Evolutionary conservation across 805 yeast genomes (phyloP).

Genomic region (Starmerella asiatica): DNA sequence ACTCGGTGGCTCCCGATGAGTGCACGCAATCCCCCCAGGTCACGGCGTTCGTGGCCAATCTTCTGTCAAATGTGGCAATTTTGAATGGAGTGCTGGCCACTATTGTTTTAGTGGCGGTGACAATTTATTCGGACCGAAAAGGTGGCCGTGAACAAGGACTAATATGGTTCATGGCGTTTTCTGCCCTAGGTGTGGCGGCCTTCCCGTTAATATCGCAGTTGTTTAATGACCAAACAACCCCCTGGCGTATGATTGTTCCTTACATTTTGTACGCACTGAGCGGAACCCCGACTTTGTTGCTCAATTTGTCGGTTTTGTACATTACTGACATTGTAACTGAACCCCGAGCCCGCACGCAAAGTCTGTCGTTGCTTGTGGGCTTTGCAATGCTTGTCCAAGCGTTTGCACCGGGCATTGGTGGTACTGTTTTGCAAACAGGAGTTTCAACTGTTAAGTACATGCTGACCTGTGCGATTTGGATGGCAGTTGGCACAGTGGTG

Average conservation of each 20-base stretch:
- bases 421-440: conserved; percentile 4
- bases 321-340: conserved; percentile 11
- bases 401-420: conserved; percentile 14
- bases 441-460: conserved; percentile 2
- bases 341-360: conserved; percentile 7
- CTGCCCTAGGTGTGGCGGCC: background rate
- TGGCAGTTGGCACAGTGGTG: conserved; percentile 1
- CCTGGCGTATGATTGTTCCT: conserved; percentile 14
- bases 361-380: conserved; percentile 10
- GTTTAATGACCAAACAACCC: background rate
- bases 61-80: conserved; percentile 9
- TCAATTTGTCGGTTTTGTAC: conserved; percentile 12
- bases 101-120: conserved; percentile 1
- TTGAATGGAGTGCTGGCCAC: conserved; percentile 10
- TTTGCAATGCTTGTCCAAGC: conserved; percentile 12
- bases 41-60: conserved; percentile 4
- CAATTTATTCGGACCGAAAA: conserved; percentile 7
- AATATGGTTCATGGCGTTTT: conserved; percentile 10
- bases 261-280: conserved; percentile 8
- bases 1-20: background rate
- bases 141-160: conserved; percentile 12
- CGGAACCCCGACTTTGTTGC: conserved; percentile 10
- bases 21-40: conserved; percentile 6
- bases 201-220: conserved; percentile 4
- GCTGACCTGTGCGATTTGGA: conserved; percentile 1